Percentiles rank a stretch among this genome's conserved stretches.
Evolutionary conservation across 2,329 filamentous ascomycete species (phyloP).

Genomic region (Pyrenochaeta sp.): DNA sequence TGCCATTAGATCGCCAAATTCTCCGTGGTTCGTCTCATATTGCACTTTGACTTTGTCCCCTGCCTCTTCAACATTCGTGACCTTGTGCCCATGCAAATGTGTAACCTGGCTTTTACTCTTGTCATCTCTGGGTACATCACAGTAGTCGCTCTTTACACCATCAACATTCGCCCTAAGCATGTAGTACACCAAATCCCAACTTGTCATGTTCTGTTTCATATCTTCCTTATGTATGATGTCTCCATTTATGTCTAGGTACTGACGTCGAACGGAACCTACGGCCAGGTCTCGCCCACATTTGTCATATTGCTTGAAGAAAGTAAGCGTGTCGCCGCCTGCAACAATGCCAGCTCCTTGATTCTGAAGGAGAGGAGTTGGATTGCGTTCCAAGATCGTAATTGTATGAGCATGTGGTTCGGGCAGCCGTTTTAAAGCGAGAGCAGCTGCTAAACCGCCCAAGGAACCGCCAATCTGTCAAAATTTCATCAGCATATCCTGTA

Average conservation of each 20-base stretch:
- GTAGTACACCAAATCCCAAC: constrained; percentile 45
- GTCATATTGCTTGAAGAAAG: constrained; percentile 39
- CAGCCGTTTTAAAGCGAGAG: constrained; percentile 36
- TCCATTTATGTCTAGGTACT: constrained; percentile 38
- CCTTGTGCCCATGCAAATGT: constrained; percentile 35
- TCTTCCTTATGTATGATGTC: constrained; percentile 36
- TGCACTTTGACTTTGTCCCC: constrained; percentile 23
- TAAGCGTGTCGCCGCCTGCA: constrained; percentile 37
- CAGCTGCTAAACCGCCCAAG: constrained; percentile 35
- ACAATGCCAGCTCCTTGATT: constrained; percentile 46
- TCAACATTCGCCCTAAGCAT: constrained; percentile 42
- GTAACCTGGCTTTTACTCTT: constrained; percentile 17
- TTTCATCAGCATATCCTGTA: constrained; percentile 7
- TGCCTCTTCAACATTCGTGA: constrained; percentile 28
- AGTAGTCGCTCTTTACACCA: constrained; percentile 35
- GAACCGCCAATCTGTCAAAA: constrained; percentile 37
- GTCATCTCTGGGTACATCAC: constrained; percentile 25
- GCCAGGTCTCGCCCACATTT: constrained; percentile 31
- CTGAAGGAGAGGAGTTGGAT: constrained; percentile 36
- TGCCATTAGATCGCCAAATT: constrained; percentile 25
- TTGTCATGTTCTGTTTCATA: constrained; percentile 45
- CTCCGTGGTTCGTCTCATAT: constrained; percentile 23
- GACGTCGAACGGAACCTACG: constrained; percentile 31
- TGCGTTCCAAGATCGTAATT: constrained; percentile 43
- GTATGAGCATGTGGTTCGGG: constrained; percentile 28